Evolutionary conservation across 164 flowering plant genomes (phyloP), one percentile per base, ranked within the genome.

Genomic region (Dillenia turbinata): DNA sequence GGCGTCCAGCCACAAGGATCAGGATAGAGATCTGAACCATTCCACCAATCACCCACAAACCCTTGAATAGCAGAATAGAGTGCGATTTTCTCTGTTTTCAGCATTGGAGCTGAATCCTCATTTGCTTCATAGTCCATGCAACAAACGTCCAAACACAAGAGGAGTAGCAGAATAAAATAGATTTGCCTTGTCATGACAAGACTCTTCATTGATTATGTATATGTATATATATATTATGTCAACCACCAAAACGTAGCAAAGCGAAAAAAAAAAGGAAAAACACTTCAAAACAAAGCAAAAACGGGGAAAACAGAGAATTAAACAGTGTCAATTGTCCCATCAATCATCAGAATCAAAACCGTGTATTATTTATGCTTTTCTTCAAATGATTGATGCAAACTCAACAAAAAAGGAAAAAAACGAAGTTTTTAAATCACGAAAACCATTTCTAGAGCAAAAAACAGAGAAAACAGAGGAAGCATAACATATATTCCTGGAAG

Each of bases 1-100:
- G 98, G 96, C 52, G 96, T 90, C 96, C 93, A 92, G 1, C 98
- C 98, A 72, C 98, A 92, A 66, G 98, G 98, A 64, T 92, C 98
- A 8, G 98, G 98, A 74, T 81, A 92, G 63, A 92, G 90, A 66
- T 88, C 83, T 22, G 96, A 85, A 63, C 96, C 96, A 72, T 92
- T 92, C 91, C 95, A 90, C 82, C 81, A 73, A 1, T 67, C 70
- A 2, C 98, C 96, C 40, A 84, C 85, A 65, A 92, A 86, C 6
- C 89, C 86, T 62, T 83, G 87, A 48, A 92, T 80, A 52, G 85
- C 73, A 69, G 82, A 72, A 74, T 80, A 90, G 49, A 92, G 72
- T 57, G 89, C 82, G 47, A 79, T 80, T 64, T 64, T 62, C 75
- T 92, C 98, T 54, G 76, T 54, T 70, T 59, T 73, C 80, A 81